phyloP scores from a whole-genome alignment of 2,329 filamentous ascomycete species.

The Alternaria panax region DNA sequence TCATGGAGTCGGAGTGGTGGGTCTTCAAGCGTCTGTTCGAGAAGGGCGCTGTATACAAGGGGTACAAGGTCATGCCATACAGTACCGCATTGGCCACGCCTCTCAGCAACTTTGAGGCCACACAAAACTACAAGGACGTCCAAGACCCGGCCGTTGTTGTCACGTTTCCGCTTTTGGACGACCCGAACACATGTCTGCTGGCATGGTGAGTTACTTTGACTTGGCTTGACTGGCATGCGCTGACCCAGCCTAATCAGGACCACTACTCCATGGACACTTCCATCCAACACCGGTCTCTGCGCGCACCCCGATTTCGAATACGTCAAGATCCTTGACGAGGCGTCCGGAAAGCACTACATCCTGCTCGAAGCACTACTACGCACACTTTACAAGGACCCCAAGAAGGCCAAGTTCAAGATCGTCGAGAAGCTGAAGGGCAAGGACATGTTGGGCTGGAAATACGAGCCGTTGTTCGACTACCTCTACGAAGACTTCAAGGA shows the following conservation, averaged over 20 bases:
- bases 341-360: slow-evolving; percentile 82
- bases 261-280: slow-evolving; percentile 86
- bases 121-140: slow-evolving; percentile 93
- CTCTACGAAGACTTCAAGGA: slow-evolving; percentile 91
- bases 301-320: slow-evolving; percentile 86
- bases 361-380: slow-evolving; percentile 81
- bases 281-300: slow-evolving; percentile 79
- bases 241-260: slow-evolving; percentile 56
- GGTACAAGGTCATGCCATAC: slow-evolving; percentile 93
- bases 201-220: slow-evolving; percentile 64
- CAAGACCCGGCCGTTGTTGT: slow-evolving; percentile 91
- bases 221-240: neutral
- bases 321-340: slow-evolving; percentile 83
- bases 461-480: slow-evolving; percentile 88
- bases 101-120: slow-evolving; percentile 90
- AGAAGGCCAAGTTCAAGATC: slow-evolving; percentile 92
- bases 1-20: slow-evolving; percentile 98
- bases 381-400: slow-evolving; percentile 91
- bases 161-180: slow-evolving; percentile 81
- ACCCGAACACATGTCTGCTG: slow-evolving; percentile 76
- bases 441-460: slow-evolving; percentile 87
- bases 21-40: slow-evolving; percentile 93
- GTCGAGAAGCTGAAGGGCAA: slow-evolving; percentile 80
- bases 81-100: slow-evolving; percentile 89
- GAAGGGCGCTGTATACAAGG: slow-evolving; percentile 88